Evolutionary conservation across 2,329 filamentous ascomycete species (phyloP), one percentile per base, ranked within the genome.

Genomic region (Laburnicola sp.): DNA sequence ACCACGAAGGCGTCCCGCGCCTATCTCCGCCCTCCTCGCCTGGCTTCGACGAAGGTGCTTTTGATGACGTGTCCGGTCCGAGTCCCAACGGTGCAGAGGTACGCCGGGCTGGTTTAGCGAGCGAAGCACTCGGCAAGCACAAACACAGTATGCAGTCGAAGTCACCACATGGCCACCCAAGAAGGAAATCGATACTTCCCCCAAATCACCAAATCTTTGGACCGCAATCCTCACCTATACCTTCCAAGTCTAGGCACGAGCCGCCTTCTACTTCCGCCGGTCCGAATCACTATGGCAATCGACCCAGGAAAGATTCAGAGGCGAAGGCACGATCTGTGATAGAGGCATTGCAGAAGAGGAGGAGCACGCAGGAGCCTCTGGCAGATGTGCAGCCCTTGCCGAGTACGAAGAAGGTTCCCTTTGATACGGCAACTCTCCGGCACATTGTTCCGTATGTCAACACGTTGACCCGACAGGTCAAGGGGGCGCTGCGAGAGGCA

Each of bases 361-460:
- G 73, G 51, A 74, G 68, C 46, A 56, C 59, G 7, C 57, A 66
- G 25, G 65, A 69, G 39, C 55, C 66, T 27, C 53, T 64, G 22
- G 51, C 60, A 3, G 59, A 65, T 34, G 42, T 57, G 9, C 60
- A 66, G 6, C 60, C 62, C 1, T 64, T 66, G 9, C 66, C 71
- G n/a, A 54, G 64, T 3, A 64, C 70, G 34, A 77, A 78, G 58
- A 86, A 86, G 60, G 78, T 86, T n/a, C 82, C 83, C 0, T 87
- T 87, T 63, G 84, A 86, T 62, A 86, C 84, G 2, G 81, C 81
- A 25, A 86, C 84, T 37, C 75, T 87, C 10, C 78, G 80, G 57
- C 81, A 85, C 62, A 82, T 87, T 49, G 84, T 87, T 25, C 78
- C 78, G 3, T 78, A 80, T 58, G 78, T 80, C 36, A 75, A 71